Conservation (phyloP, 176 grass and related monocot genomes). For the Phoenix roebelenii region DNA sequence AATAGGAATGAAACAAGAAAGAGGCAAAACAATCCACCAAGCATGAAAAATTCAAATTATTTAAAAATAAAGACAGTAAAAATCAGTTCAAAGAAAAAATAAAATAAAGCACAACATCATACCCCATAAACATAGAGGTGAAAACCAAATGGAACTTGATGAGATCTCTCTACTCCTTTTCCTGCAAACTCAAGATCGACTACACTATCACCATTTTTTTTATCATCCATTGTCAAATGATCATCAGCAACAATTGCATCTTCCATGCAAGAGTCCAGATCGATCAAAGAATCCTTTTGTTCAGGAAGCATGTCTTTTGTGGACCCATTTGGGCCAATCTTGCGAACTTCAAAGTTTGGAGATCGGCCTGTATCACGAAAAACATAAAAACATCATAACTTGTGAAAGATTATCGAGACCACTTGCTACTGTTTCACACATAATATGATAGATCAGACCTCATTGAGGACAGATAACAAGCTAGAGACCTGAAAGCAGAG, state of each 20-base stretch:
- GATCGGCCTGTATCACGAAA: constrained; percentile 43
- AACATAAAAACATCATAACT: background rate
- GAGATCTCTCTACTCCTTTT: constrained; percentile 33
- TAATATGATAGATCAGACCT: no score
- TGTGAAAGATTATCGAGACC: background rate
- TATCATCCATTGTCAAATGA: constrained; percentile 23
- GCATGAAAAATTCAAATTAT: no score
- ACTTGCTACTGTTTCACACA: no score
- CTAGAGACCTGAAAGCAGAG: constrained; percentile 65
- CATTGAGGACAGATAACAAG: background rate
- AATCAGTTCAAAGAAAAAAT: no score
- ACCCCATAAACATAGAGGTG: constrained; percentile 81
- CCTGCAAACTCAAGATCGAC: constrained; percentile 44
- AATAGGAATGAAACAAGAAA: no score
- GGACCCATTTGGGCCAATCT: constrained; percentile 27
- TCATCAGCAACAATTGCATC: constrained; percentile 5
- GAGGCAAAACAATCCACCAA: no score
- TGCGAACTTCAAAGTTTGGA: constrained; percentile 70
- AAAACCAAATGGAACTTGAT: constrained; percentile 33
- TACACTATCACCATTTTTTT: constrained; percentile 33
- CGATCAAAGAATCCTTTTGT: constrained; percentile 24
- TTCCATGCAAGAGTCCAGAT: constrained; percentile 15
- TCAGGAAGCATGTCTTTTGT: constrained; percentile 26
- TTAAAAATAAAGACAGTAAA: no score
- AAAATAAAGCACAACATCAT: constrained; percentile 7